Evolutionary conservation across 352 stramenopile genomes (phyloP).

Genomic region (Aphanomyces cochlioides): DNA sequence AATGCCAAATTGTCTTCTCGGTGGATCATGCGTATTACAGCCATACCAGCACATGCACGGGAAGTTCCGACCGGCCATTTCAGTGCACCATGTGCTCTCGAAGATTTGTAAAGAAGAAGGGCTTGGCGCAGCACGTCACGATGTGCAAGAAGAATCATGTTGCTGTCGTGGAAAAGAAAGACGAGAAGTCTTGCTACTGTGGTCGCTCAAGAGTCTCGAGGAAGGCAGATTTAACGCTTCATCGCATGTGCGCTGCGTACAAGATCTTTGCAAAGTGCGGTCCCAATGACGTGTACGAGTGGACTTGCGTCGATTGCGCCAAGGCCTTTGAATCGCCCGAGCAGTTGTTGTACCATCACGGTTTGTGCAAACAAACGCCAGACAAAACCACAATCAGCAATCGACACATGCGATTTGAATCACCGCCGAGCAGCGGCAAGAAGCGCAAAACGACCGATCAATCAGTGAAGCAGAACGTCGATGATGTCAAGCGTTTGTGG

Average conservation of each 20-base stretch:
- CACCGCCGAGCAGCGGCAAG: background rate
- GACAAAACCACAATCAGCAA: background rate
- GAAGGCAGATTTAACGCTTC: background rate
- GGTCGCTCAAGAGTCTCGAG: background rate
- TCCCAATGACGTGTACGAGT: background rate
- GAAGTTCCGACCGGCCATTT: background rate
- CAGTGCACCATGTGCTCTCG: constrained; percentile 2
- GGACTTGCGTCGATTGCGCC: constrained; percentile 19
- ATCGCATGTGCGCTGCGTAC: constrained; percentile 21
- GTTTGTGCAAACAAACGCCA: background rate
- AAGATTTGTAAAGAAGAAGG: background rate
- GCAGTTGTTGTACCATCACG: constrained; percentile 22
- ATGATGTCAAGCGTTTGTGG: background rate
- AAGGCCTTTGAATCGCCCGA: constrained; percentile 22
- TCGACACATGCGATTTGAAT: constrained; percentile 20
- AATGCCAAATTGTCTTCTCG: background rate
- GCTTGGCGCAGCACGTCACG: background rate
- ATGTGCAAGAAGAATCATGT: background rate
- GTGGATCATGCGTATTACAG: constrained; percentile 12
- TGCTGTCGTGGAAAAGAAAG: background rate
- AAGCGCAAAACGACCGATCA: too few relatives aligned
- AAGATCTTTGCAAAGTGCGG: background rate
- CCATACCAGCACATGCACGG: constrained; percentile 7
- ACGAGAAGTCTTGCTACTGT: constrained; percentile 6
- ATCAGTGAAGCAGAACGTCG: too few relatives aligned